Base-by-base conservation (phyloP, 192 early-diverging fungal species). In the Linnemannia hyalina region DNA sequence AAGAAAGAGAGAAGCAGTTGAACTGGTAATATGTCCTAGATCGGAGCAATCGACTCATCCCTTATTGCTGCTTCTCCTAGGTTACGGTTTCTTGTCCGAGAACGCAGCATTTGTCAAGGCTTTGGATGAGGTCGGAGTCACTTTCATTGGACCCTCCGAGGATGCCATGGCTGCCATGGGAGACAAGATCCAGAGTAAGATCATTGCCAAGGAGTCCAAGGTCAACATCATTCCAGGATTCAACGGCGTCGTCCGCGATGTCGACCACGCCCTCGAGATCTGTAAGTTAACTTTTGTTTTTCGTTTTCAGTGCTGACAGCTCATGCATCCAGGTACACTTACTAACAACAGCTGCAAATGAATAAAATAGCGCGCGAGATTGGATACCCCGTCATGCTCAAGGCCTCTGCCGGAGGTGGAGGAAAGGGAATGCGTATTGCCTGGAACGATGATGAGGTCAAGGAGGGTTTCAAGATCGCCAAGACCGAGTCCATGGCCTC, bases 61-160 rank as follows among this genome's bases (percentile, higher is more conserved):
- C 7, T 55, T 52, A 38, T 41, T 86, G 81, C 60, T 0, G 32
- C 29, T 3, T 29, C 13, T 15, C 41, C 5, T 76, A 87, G 89
- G 95, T 5, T 99, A 99, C 87, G 98, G 98, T 2, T 99, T 99
- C 89, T 90, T 99, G 74, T 96, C 94, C n/a, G 98, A 99, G 85
- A 99, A 97, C 86, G 82, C 92, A 3, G 46, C 83, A 44, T 98
- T 99, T 93, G 97, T 96, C 26, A 82, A 94, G 82, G 91, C 93
- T 29, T 91, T 98, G 38, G 94, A 96, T 35, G 88, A 92, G 3
- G 92, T 90, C 16, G 94, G 94, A 40, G 91, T 97, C 10, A 89
- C 92, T 3, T 96, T 96, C 78, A 95, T 96, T 49, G 95, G 95
- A 6, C 95, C 95, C 8, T 88, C 91, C 0, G 90, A 91, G 55